Evolutionary conservation across 2,329 filamentous ascomycete species (phyloP), one percentile per base, ranked within the genome.

Genomic region (Colletotrichum aenigma): DNA sequence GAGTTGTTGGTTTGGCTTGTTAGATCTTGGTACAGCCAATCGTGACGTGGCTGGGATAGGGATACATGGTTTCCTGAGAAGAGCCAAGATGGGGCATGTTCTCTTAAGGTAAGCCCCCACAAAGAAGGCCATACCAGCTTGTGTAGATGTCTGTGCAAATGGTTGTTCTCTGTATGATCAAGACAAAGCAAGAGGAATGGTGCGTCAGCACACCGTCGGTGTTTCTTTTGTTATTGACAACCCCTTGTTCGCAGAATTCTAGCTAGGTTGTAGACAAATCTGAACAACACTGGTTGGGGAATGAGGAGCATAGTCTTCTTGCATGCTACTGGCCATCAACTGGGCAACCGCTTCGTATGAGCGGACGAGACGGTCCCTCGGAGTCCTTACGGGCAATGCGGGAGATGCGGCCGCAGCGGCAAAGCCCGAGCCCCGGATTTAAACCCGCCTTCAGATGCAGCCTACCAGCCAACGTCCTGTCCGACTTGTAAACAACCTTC

Each of bases 241-340:
- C 43, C 43, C 10, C 6, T 48, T 48, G 43, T 21, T 21, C 43
- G 10, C 4, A 48, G 18, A 48, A 13, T 7, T 48, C 43, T 7
- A 1, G 12, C 10, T 28, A 28, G 26, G 26, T 48, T 48, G n/a
- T n/a, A 1, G 38, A 3, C 5, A 43, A 13, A 13, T 48, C 3
- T 21, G 6, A 48, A 13, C 9, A 4, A 10, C 12, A 9, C 0
- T n/a, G 2, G 2, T 2, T n/a, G 5, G 0, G 10, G 2, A 48
- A 13, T 21, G n/a, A 21, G 3, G n/a, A 21, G 18, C 10, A 13
- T 48, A 4, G 43, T 13, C 6, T 13, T 48, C 43, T 48, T 21
- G 10, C 6, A 48, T 21, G 10, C 6, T 48, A 48, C 10, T 3
- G 43, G 43, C 10, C 18, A 21, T 48, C 0, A 0, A 21, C 4